These are phyloP conservation scores for Dioscorea cayenensis DNA, from an alignment of 116 monocot species.

Conservation along the genomic window DNA sequence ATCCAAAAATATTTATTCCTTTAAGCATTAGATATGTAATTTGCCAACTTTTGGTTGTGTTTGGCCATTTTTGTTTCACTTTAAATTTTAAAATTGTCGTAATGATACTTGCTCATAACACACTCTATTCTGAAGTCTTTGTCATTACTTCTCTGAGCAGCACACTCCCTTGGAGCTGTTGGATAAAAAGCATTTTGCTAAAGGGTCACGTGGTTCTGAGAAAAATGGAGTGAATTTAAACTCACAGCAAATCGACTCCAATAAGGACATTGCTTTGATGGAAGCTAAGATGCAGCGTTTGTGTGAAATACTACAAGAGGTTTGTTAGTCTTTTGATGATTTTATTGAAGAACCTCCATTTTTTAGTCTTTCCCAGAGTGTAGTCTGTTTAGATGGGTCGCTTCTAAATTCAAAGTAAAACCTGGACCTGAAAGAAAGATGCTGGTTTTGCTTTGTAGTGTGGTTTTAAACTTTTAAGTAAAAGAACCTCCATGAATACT, in stretches of 20 bases:
- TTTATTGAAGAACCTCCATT: not conserved
- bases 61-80: not conserved
- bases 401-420: too few relatives aligned
- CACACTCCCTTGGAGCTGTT: constrained; percentile 74
- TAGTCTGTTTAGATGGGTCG: too few relatives aligned
- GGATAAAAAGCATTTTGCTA: constrained; percentile 96
- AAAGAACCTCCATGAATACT: too few relatives aligned
- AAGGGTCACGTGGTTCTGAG: constrained; percentile 41
- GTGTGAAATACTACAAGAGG: constrained; percentile 86
- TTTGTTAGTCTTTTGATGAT: constrained; percentile 10
- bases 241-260: constrained; percentile 18
- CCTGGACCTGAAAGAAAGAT: too few relatives aligned
- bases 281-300: constrained; percentile 74
- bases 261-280: constrained; percentile 73
- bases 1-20: not conserved
- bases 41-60: not conserved
- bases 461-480: too few relatives aligned
- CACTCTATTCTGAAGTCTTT: not conserved
- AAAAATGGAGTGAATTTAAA: constrained; percentile 36
- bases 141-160: constrained; percentile 24
- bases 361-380: not conserved
- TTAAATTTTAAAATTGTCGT: not conserved
- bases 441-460: too few relatives aligned
- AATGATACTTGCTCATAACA: not conserved
- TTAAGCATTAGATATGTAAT: not conserved